Evolutionary conservation across 2,329 filamentous ascomycete species (phyloP), one percentile per base, ranked within the genome.

Genomic region (Sporothrix euskadiensis): DNA sequence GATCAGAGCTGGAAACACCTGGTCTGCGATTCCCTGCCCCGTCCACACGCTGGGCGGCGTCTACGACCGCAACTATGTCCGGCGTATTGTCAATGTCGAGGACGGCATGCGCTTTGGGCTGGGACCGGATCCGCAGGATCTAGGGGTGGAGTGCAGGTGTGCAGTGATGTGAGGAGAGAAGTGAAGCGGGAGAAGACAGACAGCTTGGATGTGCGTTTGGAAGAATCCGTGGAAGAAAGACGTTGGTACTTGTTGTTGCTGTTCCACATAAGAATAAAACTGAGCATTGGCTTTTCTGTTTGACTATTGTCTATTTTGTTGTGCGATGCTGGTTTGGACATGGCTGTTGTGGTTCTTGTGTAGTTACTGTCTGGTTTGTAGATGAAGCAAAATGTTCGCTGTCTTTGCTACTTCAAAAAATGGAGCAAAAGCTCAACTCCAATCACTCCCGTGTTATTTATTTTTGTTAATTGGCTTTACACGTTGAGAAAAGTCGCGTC

Each of bases 1-100:
- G 16, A 5, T 6, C 10, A 10, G n/a, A 1, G 61, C 35, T 2
- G 3, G 22, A 8, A 5, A n/a, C 8, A 49, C 44, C 22, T 70
- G 63, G 72, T 22, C 68, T 1, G 80, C 75, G 75, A 80, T 82
- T 66, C 79, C 80, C 49, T 86, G 84, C 75, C 85, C 83, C 49
- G 78, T 78, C 26, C 86, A 86, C 73, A 80, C 80, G 8, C 76
- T 83, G n/a, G 73, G 75, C 9, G 81, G 80, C 4, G 61, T 71
- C 8, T 88, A 87, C 75, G 85, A 89, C 76, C 80, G 80, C 57
- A 87, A 88, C 77, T 75, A 78, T 70, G 77, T 84, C 30, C 82
- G 86, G 63, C 83, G 87, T 81, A 82, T 89, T 63, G 76, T 82
- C 61, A 76, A 79, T 39, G 82, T 85, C 77, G 81, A 81, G 30